Conservation (phyloP, 805 yeast genomes). For the Cyberlindnera maritima region DNA sequence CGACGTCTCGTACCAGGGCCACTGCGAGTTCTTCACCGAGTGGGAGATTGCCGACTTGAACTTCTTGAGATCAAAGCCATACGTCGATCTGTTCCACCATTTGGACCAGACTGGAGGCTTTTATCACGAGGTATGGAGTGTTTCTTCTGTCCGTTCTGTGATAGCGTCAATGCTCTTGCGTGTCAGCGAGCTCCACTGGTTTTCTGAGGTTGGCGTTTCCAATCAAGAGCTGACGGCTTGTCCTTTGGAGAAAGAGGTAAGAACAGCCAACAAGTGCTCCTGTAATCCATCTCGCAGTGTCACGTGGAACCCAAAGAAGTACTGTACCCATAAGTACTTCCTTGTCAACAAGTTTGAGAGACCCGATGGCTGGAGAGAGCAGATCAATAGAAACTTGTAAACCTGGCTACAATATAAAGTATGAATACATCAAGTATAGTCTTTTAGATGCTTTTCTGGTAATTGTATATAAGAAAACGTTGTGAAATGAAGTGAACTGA, state of each 20-base stretch:
- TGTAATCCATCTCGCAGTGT: conserved; percentile 71
- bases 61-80: conserved; percentile 56
- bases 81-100: conserved; percentile 52
- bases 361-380: conserved; percentile 65
- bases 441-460: no score
- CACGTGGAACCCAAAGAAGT: conserved; percentile 58
- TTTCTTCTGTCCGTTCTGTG: conserved; percentile 76
- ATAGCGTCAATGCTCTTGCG: conserved; percentile 60
- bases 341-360: conserved; percentile 47
- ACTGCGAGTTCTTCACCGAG: conserved; percentile 75
- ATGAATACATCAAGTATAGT: no score
- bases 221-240: conserved; percentile 60
- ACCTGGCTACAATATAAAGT: no score
- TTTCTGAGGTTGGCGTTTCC: conserved; percentile 68
- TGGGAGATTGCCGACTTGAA: conserved; percentile 69
- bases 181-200: conserved; percentile 57
- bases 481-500: not conserved
- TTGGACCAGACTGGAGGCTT: conserved; percentile 72
- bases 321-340: conserved; percentile 64
- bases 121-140: conserved; percentile 85
- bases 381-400: conserved; percentile 18
- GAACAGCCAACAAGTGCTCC: conserved; percentile 59
- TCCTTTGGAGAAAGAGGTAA: conserved; percentile 64
- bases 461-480: no score
- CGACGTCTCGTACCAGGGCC: conserved; percentile 36